A percentile compares a stretch with the other conserved stretches of the same genome.
phyloP scores from a whole-genome alignment of 2,329 filamentous ascomycete species.

The Cladophialophora bantiana region DNA sequence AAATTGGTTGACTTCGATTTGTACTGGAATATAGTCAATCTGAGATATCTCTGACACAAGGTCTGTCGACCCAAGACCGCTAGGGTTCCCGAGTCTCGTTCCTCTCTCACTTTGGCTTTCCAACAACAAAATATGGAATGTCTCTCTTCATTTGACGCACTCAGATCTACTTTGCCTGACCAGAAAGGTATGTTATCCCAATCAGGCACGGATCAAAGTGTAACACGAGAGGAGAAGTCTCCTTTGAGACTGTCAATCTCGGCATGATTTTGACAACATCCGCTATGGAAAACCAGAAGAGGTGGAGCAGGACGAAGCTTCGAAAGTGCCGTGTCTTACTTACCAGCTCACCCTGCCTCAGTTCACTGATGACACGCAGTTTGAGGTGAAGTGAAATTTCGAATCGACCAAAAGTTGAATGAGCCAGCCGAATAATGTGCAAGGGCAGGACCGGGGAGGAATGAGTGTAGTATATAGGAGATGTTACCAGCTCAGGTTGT shows the following conservation, averaged over 20 bases:
- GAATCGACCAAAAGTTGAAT: background rate
- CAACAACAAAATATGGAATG: background rate
- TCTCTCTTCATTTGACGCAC: conserved; percentile 26
- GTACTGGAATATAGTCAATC: background rate
- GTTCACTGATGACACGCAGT: conserved; percentile 24
- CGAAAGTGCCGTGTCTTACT: conserved; percentile 35
- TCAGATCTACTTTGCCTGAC: conserved; percentile 17
- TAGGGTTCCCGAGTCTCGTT: background rate
- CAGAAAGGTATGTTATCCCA: conserved; percentile 22
- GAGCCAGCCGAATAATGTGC: background rate
- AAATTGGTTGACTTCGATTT: background rate
- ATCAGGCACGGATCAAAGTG: conserved; percentile 17
- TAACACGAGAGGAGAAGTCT: conserved; percentile 21
- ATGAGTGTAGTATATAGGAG: conserved; percentile 16
- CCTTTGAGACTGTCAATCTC: conserved; percentile 64
- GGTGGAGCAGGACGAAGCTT: conserved; percentile 39
- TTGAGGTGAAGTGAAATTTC: conserved; percentile 2
- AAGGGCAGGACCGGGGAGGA: conserved; percentile 7
- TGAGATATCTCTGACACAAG: background rate
- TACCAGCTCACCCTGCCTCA: conserved; percentile 16
- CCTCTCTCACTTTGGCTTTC: background rate
- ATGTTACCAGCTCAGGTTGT: conserved; percentile 19
- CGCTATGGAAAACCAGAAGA: conserved; percentile 30
- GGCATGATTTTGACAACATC: conserved; percentile 41
- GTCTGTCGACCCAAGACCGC: background rate